Evolutionary conservation across 2,329 filamentous ascomycete genomes (phyloP), one percentile per base, ranked within the genome.

Genomic region (Phyllosticta ampelicida): DNA sequence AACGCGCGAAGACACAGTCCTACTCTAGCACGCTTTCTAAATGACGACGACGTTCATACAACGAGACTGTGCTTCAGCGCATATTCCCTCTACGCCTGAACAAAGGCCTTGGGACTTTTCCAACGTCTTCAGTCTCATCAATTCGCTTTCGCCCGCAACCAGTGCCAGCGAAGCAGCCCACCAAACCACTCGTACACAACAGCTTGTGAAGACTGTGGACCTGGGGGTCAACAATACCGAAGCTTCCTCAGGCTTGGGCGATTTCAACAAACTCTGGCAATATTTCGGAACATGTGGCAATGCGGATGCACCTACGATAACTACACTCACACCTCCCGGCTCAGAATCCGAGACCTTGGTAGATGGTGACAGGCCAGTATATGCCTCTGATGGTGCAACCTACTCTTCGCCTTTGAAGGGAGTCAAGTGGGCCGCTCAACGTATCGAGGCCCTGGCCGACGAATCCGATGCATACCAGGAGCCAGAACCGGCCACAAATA

Each of bases 221-320:
- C 11, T 19, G 8, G 20, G 28, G 11, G 6, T 16, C 9, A 11
- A 48, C 26, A 26, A 20, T 9, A 4, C 10, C 10, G 28, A 57
- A 52, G 58, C 51, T 55, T 51, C 60, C 58, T 44, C 36, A 48
- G 49, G 65, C 10, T 63, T 79, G 18, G 77, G 77, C n/a, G 72
- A 75, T 61, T 78, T 79, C 62, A 64, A 63, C 51, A 76, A 73
- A 63, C 64, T 79, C n/a, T 79, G 73, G 65, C 67, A 74, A 55
- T 71, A 70, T 44, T 63, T 78, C 19, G 75, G 75, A 29, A 67
- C 73, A 9, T 63, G 69, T 10, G 28, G 50, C 19, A 63, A 64
- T 28, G 59, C 57, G 9, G 65, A 63, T 10, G 51, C 61, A 16
- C 61, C 64, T 10, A 62, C 63, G n/a, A 20, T 66, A 16, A 49